Evolutionary conservation across 306 rosid genomes (phyloP).

Genomic region (Oemleria cerasiformis): DNA sequence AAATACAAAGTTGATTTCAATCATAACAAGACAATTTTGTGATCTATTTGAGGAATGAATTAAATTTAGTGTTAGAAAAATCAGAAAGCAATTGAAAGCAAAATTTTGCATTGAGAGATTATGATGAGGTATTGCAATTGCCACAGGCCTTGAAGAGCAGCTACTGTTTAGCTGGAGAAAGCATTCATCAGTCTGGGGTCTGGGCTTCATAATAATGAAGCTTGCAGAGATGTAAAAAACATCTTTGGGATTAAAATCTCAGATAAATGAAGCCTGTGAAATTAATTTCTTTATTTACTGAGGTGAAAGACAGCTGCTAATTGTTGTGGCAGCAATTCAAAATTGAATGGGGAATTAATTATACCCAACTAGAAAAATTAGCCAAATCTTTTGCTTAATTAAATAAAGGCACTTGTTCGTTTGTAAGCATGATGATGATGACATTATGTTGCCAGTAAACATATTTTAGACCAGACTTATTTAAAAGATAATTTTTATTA

Average conservation of each 20-base stretch:
- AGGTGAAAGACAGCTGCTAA: not conserved
- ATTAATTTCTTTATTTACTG: not conserved
- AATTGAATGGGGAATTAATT: slow-evolving; percentile 13
- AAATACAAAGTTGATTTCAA: slow-evolving; percentile 11
- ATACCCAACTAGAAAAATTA: not conserved
- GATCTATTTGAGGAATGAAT: slow-evolving; percentile 10
- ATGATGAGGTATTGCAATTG: not conserved
- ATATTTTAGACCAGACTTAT: too few species aligned
- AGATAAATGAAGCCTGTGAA: not conserved
- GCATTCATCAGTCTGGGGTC: not conserved
- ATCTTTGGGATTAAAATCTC: not conserved
- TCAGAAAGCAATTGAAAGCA: slow-evolving; percentile 1
- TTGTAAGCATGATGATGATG: not conserved
- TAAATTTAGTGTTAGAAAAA: not conserved
- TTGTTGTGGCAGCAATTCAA: not conserved
- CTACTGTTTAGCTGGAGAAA: not conserved
- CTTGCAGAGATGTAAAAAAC: not conserved
- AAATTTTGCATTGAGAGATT: not conserved
- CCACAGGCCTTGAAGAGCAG: not conserved
- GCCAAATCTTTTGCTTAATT: not conserved
- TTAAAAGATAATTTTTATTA: not conserved
- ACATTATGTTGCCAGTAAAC: too few species aligned
- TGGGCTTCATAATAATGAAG: not conserved
- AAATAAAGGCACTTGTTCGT: not conserved
- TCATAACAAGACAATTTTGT: slow-evolving; percentile 7